These are phyloP conservation scores for Petrea volubilis DNA, from an alignment of 257 asterid genomes.

Conservation along the genomic window DNA sequence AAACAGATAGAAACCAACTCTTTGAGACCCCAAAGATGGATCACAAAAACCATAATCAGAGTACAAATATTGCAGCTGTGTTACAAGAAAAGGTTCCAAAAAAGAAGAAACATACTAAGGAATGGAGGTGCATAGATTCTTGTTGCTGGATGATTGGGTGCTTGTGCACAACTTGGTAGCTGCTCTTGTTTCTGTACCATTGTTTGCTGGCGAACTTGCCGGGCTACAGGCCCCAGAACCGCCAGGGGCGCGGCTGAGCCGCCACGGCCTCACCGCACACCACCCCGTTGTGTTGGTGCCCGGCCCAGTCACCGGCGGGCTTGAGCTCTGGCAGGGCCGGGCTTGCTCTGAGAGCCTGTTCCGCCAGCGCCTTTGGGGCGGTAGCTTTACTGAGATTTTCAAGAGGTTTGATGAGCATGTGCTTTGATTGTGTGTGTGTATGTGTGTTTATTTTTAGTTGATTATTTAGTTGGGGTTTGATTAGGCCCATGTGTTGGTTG, in stretches of 20 bases:
- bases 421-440: background rate
- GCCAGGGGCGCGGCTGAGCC: conserved; percentile 62
- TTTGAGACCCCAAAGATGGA: conserved; percentile 23
- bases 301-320: conserved; percentile 93
- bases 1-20: background rate
- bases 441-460: background rate
- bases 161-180: conserved; percentile 73
- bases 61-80: background rate
- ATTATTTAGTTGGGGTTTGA: background rate
- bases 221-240: conserved; percentile 49
- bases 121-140: conserved; percentile 64
- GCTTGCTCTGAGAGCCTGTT: conserved; percentile 84
- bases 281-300: conserved; percentile 89
- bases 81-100: conserved; percentile 23
- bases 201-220: conserved; percentile 50
- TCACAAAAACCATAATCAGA: background rate
- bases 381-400: conserved; percentile 55
- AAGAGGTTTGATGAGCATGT: conserved; percentile 45
- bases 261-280: conserved; percentile 53
- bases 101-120: conserved; percentile 18
- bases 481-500: conserved; percentile 94
- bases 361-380: conserved; percentile 87
- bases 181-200: conserved; percentile 52
- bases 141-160: conserved; percentile 74
- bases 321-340: conserved; percentile 93